Conservation (phyloP, 805 yeast genomes). For the Suhomyces kilbournensis region DNA sequence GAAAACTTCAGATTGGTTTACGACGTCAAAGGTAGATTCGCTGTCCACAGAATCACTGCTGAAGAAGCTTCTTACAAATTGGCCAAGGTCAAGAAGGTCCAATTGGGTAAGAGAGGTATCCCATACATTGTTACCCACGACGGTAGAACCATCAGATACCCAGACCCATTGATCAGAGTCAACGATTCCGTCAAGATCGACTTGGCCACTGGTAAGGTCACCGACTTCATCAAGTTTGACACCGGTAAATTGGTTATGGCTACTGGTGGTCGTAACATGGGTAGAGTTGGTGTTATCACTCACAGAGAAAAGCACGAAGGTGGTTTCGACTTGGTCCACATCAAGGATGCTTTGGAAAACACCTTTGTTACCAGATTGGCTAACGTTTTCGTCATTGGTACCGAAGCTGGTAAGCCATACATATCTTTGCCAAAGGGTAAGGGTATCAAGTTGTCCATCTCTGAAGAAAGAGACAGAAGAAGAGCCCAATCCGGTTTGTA, state of each 20-base stretch:
- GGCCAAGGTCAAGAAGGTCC: constrained; percentile 97
- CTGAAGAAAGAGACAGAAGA: constrained; percentile 99
- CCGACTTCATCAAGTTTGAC: constrained; percentile 86
- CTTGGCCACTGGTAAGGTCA: constrained; percentile 92
- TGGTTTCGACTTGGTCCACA: constrained; percentile 96
- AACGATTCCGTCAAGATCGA: constrained; percentile 98
- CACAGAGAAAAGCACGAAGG: constrained; percentile 98
- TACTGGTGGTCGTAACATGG: constrained; percentile 98
- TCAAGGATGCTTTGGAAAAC: constrained; percentile 93
- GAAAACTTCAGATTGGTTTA: constrained; percentile 99
- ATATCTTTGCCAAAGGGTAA: constrained; percentile 97
- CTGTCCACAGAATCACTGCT: constrained; percentile 98
- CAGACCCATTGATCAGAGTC: constrained; percentile 94
- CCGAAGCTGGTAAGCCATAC: constrained; percentile 89
- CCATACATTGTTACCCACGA: constrained; percentile 99
- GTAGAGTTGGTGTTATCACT: constrained; percentile 92
- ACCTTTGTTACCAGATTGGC: constrained; percentile 90
- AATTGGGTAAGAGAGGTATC: constrained; percentile 96
- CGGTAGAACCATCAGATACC: constrained; percentile 99
- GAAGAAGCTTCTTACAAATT: constrained; percentile 98
- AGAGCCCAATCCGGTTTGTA: constrained; percentile 61
- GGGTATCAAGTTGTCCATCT: constrained; percentile 93
- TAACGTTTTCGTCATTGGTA: constrained; percentile 91
- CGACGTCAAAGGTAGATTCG: constrained; percentile 98
- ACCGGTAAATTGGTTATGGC: constrained; percentile 86